Base-by-base conservation (phyloP, 73 alveolate species). In the Paramecium sonneborni region DNA sequence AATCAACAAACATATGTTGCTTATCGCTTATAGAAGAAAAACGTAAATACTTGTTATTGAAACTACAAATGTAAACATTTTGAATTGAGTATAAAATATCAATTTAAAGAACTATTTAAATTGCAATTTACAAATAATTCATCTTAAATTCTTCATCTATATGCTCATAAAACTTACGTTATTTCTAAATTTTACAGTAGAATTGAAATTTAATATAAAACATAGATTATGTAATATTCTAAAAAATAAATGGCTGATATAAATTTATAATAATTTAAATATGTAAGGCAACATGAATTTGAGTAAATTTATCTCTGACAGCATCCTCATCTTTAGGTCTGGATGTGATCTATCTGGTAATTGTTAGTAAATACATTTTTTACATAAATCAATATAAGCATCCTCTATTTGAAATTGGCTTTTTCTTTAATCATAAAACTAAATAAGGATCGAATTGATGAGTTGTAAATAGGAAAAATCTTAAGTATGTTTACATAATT, bases 31-130 rank as follows among this genome's bases (percentile, higher is more conserved):
- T 62, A 62, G 26, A 62, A 62, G 26, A 62, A 62, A n/a, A 6
- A 62, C 84, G 24, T 62, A 62, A 26, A 44, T 46, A 62, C 84
- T 62, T 1, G 84, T 62, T 62, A 26, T 32, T 62, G 84, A 62
- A 62, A 62, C 26, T 11, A 62, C 84, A 26, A 62, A 30, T 11
- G 84, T 30, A 10, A 62, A 62, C 84, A 62, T 62, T 62, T 32
- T 62, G 21, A 62, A 32, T 32, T 23, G 2, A 30, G 84, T 62
- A 30, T 62, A 44, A 62, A 62, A 62, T 0, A 62, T 30, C 39
- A 11, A 23, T 30, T 62, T 62, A 32, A 62, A 62, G 2, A 43
- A 62, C 26, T 62, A 11, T 26, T 20, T n/a, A 52, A 52, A 4
- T 52, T 1, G 4, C 20, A 30, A 23, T n/a, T 24, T 62, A 62